Percentiles rank a stretch among this genome's conserved stretches.
These are phyloP conservation scores for Starmerella gropengiesseri DNA, from an alignment of 805 yeast species.

Conservation along the genomic window DNA sequence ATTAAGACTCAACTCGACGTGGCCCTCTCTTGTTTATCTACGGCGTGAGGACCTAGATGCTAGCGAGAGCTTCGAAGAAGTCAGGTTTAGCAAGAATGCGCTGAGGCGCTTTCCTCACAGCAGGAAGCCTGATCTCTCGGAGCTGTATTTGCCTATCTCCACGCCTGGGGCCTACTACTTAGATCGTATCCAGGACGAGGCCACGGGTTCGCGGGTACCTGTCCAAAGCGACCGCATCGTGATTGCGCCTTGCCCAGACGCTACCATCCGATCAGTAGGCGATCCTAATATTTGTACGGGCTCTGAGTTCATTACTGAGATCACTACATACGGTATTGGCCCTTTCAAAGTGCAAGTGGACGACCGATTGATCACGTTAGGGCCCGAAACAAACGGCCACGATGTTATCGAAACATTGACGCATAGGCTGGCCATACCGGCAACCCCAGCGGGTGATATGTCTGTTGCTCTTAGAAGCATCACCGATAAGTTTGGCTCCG, in stretches of 20 bases:
- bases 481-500: conserved; percentile 7
- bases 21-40: conserved; percentile 50
- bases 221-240: conserved; percentile 37
- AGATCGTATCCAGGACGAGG: conserved; percentile 51
- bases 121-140: conserved; percentile 4
- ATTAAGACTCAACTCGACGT: conserved; percentile 69
- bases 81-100: conserved; percentile 49
- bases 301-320: conserved; percentile 39
- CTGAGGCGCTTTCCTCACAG: conserved; percentile 35
- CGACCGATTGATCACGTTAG: conserved; percentile 11
- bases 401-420: conserved; percentile 7
- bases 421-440: not conserved
- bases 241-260: conserved; percentile 70
- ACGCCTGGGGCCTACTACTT: conserved; percentile 73
- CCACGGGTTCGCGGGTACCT: conserved; percentile 45
- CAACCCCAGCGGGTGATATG: not conserved
- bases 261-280: conserved; percentile 35
- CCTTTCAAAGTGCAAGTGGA: conserved; percentile 47
- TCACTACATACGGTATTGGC: conserved; percentile 62
- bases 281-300: conserved; percentile 46
- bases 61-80: not conserved
- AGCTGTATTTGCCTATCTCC: conserved; percentile 49
- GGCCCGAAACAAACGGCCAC: conserved; percentile 4
- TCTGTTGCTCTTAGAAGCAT: not conserved
- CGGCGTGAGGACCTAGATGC: conserved; percentile 26